Conservation (phyloP, 2,329 filamentous ascomycete species). For the Xylariaceae sp. region DNA sequence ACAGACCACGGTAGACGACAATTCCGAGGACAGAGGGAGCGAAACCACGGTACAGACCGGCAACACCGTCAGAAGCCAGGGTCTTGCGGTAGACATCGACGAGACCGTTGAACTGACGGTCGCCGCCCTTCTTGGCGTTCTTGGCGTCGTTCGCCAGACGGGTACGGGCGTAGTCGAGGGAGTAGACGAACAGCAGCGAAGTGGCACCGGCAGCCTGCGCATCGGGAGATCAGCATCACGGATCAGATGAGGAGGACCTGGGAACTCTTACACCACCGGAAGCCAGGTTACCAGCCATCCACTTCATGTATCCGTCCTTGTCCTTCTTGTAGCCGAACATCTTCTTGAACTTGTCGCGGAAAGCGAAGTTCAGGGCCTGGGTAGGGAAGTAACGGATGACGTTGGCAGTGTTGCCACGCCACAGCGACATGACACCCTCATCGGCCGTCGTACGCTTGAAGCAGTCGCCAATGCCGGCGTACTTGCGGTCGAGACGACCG, state of each 20-base stretch:
- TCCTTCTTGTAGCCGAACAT: slow-evolving; percentile 99
- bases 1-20: slow-evolving; percentile 99
- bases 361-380: slow-evolving; percentile 99
- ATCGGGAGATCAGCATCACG: slow-evolving; percentile 4
- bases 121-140: slow-evolving; percentile 93
- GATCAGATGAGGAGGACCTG: neutral
- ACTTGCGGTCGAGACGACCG: slow-evolving; percentile 97
- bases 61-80: slow-evolving; percentile 94
- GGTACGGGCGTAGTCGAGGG: slow-evolving; percentile 99
- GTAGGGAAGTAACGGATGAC: slow-evolving; percentile 99
- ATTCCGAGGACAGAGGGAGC: slow-evolving; percentile 99
- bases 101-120: slow-evolving; percentile 99
- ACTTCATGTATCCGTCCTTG: slow-evolving; percentile 93
- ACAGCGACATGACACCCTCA: slow-evolving; percentile 92
- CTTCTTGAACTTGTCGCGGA: slow-evolving; percentile 99
- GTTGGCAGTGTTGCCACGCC: slow-evolving; percentile 99
- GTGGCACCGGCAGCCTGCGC: slow-evolving; percentile 92
- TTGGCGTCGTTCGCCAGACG: slow-evolving; percentile 99
- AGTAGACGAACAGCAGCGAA: slow-evolving; percentile 99
- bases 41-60: slow-evolving; percentile 99
- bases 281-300: slow-evolving; percentile 99
- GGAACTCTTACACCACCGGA: slow-evolving; percentile 99
- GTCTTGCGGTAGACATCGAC: slow-evolving; percentile 99
- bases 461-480: slow-evolving; percentile 89
- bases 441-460: slow-evolving; percentile 84